Evolutionary conservation across 768 basidiomycete species (phyloP), one percentile per base, ranked within the genome.

Genomic region (Boletus rufocinnamomeus): DNA sequence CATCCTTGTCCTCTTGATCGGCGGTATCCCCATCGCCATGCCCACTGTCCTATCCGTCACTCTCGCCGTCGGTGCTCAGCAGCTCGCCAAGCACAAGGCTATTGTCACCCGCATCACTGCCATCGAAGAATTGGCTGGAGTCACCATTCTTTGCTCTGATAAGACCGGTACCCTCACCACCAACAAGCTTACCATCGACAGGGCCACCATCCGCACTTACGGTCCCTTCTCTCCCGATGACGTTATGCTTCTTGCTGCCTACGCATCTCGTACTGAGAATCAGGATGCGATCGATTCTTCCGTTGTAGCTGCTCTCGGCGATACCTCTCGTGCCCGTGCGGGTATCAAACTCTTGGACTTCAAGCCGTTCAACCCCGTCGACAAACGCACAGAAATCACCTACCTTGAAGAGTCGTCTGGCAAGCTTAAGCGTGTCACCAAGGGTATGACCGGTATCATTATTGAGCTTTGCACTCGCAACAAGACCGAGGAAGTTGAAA

Each of bases 21-120:
- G 96, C 82, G 96, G 96, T 81, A 98, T 98, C 72, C 96, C 96
- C 69, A 98, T 98, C 77, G 96, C 96, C 73, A 98, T 98, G 96
- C 96, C 96, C 65, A 98, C 96, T 60, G 95, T 98, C 64, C 78
- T 98, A 60, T 97, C 95, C 56, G 96, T 98, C 78, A 98, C 96
- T 23, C 93, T 98, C 71, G 96, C 96, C 53, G 95, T 98, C 72
- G 96, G 96, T 78, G 96, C 96, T 41, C 95, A 97, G 77, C 96
- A 98, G 73, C 88, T 98, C 64, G 95, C 96, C 69, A 95, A 95
- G 82, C 93, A 98, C 85, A 97, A 98, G 84, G 96, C 96, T 64
- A 98, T 97, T 65, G 96, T 98, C 75, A 98, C 96, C 54, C 95
- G 95, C 82, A 98, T 98, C 79, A 98, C 96, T 23, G 96, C 96